Conservation (phyloP, 2,329 filamentous ascomycete species). For the Ophiostoma ulmi region DNA sequence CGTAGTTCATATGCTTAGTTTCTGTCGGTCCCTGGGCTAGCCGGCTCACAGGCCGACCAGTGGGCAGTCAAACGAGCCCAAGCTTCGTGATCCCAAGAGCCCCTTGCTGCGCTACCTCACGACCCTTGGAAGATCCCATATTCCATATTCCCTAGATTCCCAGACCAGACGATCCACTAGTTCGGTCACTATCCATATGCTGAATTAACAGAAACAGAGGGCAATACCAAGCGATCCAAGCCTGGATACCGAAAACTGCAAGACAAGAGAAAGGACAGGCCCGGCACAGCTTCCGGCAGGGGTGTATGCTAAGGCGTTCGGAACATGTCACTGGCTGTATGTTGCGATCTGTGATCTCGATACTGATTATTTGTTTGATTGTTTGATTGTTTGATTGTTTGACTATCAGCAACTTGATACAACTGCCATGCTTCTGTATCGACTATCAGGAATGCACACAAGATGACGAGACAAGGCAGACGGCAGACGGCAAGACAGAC, state of each 20-base stretch:
- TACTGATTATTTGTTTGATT: background rate
- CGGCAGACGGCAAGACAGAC: background rate
- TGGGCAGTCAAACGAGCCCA: background rate
- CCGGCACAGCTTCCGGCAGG: conserved; percentile 9
- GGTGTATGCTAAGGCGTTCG: background rate
- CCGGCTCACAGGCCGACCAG: background rate
- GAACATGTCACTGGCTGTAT: background rate
- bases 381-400: background rate
- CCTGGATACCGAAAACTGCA: background rate
- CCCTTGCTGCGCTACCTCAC: background rate
- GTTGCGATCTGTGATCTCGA: background rate
- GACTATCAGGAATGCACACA: background rate
- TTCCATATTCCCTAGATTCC: background rate
- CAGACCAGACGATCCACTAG: background rate
- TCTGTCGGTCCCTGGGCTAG: background rate
- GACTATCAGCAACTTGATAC: background rate
- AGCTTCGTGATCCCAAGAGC: background rate
- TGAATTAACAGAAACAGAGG: background rate
- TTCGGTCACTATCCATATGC: background rate
- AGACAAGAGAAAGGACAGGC: conserved; percentile 13
- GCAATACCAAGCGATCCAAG: conserved; percentile 2
- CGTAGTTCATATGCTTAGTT: too few species aligned
- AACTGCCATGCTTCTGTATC: background rate
- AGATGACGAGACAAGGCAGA: background rate
- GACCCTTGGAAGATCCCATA: background rate